These are phyloP conservation scores for Gaertneriomyces sp. DNA, from an alignment of 192 early-diverging fungal species.

Conservation along the genomic window DNA sequence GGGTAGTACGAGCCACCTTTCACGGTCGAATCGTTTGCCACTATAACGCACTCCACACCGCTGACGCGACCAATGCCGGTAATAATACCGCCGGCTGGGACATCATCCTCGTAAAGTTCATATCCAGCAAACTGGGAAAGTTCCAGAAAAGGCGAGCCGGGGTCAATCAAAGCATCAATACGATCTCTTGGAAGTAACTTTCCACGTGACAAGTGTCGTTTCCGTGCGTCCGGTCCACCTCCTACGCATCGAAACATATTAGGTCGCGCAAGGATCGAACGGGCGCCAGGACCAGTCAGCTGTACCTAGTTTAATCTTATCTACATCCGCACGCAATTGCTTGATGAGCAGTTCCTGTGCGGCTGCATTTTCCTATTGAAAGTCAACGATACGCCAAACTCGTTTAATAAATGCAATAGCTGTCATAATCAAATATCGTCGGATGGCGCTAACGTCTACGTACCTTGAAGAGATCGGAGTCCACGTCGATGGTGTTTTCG, in stretches of 20 bases:
- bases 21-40: constrained; percentile 95
- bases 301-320: constrained; percentile 74
- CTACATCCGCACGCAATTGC: constrained; percentile 60
- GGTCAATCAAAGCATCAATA: constrained; percentile 74
- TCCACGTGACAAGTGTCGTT: constrained; percentile 75
- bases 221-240: constrained; percentile 77
- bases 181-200: constrained; percentile 92
- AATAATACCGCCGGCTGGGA: constrained; percentile 85
- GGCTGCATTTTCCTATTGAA: constrained; percentile 67
- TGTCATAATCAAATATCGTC: background rate
- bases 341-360: constrained; percentile 65
- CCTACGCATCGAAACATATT: constrained; percentile 42
- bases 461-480: constrained; percentile 72
- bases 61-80: constrained; percentile 93
- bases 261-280: background rate
- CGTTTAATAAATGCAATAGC: background rate
- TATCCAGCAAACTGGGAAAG: constrained; percentile 90
- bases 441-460: background rate
- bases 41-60: constrained; percentile 92
- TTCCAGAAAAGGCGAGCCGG: constrained; percentile 89
- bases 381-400: background rate
- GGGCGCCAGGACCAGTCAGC: background rate
- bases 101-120: constrained; percentile 79
- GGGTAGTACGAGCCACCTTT: constrained; percentile 99
- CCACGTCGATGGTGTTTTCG: constrained; percentile 66